phyloP scores from a whole-genome alignment of 768 basidiomycete genomes.

The Cubamyces sp. region DNA sequence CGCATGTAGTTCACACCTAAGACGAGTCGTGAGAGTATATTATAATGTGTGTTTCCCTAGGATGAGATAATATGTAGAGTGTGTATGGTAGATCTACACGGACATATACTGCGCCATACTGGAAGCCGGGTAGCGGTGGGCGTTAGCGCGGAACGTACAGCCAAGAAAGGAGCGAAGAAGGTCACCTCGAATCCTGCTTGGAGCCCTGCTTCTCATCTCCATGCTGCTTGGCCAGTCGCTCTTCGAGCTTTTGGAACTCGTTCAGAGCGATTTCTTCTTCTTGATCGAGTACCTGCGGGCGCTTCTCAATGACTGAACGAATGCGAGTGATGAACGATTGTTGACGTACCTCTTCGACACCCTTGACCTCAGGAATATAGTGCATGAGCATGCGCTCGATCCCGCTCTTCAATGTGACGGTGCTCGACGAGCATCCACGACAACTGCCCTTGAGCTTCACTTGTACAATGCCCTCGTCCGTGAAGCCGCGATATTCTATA shows the following conservation, averaged over 20 bases:
- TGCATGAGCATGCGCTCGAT: constrained; percentile 99
- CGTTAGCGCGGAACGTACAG: constrained; percentile 14
- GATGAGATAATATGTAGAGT: constrained; percentile 12
- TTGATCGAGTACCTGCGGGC: constrained; percentile 75
- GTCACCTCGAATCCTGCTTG: constrained; percentile 51
- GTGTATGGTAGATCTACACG: constrained; percentile 43
- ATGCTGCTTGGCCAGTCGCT: constrained; percentile 54
- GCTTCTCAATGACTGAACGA: not conserved
- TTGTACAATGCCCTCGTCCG: constrained; percentile 80
- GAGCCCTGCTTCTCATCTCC: constrained; percentile 42
- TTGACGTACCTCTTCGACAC: constrained; percentile 76
- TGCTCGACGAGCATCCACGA: constrained; percentile 91
- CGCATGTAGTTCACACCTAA: constrained; percentile 3
- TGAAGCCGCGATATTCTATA: constrained; percentile 93
- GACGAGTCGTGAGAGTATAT: constrained; percentile 7
- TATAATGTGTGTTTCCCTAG: not conserved
- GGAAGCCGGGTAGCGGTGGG: constrained; percentile 17
- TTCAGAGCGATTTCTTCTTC: constrained; percentile 87
- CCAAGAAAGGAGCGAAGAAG: not conserved
- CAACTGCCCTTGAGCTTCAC: constrained; percentile 97
- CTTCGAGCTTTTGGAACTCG: constrained; percentile 87
- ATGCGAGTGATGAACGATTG: not conserved
- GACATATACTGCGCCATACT: constrained; percentile 90
- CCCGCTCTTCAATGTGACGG: constrained; percentile 94
- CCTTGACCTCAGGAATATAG: constrained; percentile 95